These are phyloP conservation scores for Paecilomyces dactylethromorphus DNA, from an alignment of 2,329 filamentous ascomycete genomes.

Conservation along the genomic window DNA sequence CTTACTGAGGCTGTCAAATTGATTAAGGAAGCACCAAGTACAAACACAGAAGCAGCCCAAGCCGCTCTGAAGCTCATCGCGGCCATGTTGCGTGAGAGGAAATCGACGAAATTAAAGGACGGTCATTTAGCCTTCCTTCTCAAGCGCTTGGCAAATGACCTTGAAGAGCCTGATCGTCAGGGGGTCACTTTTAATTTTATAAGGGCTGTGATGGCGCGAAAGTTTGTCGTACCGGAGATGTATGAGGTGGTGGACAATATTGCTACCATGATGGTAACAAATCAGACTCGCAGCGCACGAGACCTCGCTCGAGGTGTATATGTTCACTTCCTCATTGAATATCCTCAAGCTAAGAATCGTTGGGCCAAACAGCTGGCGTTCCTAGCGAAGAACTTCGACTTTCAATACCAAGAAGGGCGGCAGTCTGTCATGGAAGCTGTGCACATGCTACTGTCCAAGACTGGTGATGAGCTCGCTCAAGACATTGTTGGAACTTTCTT, in stretches of 20 bases:
- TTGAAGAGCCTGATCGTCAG: constrained; percentile 87
- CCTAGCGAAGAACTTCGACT: constrained; percentile 83
- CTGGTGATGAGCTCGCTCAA: constrained; percentile 73
- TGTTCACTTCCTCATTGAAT: constrained; percentile 89
- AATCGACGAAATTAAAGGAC: constrained; percentile 69
- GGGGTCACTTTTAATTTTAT: constrained; percentile 94
- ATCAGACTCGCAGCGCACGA: constrained; percentile 80
- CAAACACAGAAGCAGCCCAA: constrained; percentile 77
- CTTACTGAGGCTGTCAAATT: constrained; percentile 77
- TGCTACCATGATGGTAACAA: constrained; percentile 89
- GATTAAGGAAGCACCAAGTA: constrained; percentile 69
- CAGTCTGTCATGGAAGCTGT: constrained; percentile 90
- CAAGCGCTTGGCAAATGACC: constrained; percentile 73
- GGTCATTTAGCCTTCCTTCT: constrained; percentile 76
- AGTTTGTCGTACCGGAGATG: constrained; percentile 75
- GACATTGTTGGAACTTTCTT: constrained; percentile 78
- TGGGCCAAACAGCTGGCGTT: constrained; percentile 88
- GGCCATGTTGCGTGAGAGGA: constrained; percentile 74
- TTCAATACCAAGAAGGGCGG: constrained; percentile 79
- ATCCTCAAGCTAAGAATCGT: constrained; percentile 82
- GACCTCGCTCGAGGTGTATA: constrained; percentile 85
- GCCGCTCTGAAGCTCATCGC: constrained; percentile 83
- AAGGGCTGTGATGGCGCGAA: constrained; percentile 76
- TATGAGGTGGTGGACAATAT: constrained; percentile 90
- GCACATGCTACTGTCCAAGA: constrained; percentile 78